A percentile compares a stretch with the other conserved stretches of the same genome.
phyloP scores from a whole-genome alignment of 192 early-diverging fungal genomes.

The Backusella sp. region DNA sequence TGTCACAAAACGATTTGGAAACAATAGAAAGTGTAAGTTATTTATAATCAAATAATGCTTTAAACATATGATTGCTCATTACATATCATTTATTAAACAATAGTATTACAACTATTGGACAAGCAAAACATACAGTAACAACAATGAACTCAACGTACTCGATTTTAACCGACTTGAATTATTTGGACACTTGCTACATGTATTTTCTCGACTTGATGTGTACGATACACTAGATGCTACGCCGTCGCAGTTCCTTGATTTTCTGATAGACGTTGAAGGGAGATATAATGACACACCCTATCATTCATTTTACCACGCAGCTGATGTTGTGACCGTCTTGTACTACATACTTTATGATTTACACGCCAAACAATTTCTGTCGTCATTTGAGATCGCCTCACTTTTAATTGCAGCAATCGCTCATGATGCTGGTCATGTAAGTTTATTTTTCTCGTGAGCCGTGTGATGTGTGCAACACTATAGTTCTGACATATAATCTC shows the following conservation, averaged over 20 bases:
- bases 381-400: slow-evolving; percentile 66
- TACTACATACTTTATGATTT: slow-evolving; percentile 74
- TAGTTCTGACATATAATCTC: neutral
- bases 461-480: neutral
- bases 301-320: slow-evolving; percentile 89
- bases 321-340: slow-evolving; percentile 82
- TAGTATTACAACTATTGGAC: slow-evolving; percentile 15
- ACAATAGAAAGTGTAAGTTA: slow-evolving; percentile 52
- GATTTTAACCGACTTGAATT: slow-evolving; percentile 64
- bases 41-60: slow-evolving; percentile 27
- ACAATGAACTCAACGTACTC: slow-evolving; percentile 62
- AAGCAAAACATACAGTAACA: slow-evolving; percentile 12
- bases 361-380: slow-evolving; percentile 61
- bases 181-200: slow-evolving; percentile 76
- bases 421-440: slow-evolving; percentile 84
- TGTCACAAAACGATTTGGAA: slow-evolving; percentile 56
- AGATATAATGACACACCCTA: slow-evolving; percentile 80
- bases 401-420: slow-evolving; percentile 80
- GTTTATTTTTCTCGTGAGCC: slow-evolving; percentile 9
- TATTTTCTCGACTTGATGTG: slow-evolving; percentile 67
- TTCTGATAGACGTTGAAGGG: slow-evolving; percentile 74
- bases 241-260: slow-evolving; percentile 68
- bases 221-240: slow-evolving; percentile 52
- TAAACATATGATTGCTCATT: slow-evolving; percentile 45
- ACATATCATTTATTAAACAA: slow-evolving; percentile 25